These are phyloP conservation scores for Simmondsia chinensis DNA, from an alignment of 148 eudicot species.

Conservation along the genomic window DNA sequence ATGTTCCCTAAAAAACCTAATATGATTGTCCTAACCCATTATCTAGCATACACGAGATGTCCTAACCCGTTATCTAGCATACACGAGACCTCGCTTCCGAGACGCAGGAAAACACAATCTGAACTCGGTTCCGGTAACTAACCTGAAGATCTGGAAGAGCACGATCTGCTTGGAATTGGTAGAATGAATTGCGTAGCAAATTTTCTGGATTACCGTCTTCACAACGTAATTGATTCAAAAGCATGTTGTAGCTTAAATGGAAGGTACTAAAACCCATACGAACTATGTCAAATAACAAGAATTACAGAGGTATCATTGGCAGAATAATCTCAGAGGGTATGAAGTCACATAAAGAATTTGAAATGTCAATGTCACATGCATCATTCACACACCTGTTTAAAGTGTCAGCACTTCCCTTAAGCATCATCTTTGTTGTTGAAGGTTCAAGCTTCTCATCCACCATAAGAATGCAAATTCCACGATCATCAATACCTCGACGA, in stretches of 20 bases:
- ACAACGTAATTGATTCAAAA: constrained; percentile 80
- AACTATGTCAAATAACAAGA: constrained; percentile 1
- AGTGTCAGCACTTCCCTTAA: constrained; percentile 92
- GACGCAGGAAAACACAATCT: no score
- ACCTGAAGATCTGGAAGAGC: constrained; percentile 95
- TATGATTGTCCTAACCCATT: no score
- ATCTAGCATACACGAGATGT: no score
- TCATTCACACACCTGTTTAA: constrained; percentile 93
- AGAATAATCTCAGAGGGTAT: no score
- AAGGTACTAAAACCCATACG: constrained; percentile 59
- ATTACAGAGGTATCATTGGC: no score
- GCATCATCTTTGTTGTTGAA: constrained; percentile 92
- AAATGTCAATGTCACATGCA: no score
- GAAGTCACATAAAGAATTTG: background rate
- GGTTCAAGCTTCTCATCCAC: constrained; percentile 98
- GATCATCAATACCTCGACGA: constrained; percentile 97
- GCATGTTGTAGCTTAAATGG: constrained; percentile 98
- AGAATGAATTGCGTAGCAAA: constrained; percentile 91
- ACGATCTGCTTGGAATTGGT: constrained; percentile 90
- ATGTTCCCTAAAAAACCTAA: no score
- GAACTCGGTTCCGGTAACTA: constrained; percentile 2
- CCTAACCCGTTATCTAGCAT: no score
- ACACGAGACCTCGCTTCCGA: no score
- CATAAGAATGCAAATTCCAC: constrained; percentile 97
- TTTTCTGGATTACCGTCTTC: constrained; percentile 98